These are phyloP conservation scores for Juglanconis oblonga DNA, from an alignment of 2,329 filamentous ascomycete genomes.

Conservation along the genomic window DNA sequence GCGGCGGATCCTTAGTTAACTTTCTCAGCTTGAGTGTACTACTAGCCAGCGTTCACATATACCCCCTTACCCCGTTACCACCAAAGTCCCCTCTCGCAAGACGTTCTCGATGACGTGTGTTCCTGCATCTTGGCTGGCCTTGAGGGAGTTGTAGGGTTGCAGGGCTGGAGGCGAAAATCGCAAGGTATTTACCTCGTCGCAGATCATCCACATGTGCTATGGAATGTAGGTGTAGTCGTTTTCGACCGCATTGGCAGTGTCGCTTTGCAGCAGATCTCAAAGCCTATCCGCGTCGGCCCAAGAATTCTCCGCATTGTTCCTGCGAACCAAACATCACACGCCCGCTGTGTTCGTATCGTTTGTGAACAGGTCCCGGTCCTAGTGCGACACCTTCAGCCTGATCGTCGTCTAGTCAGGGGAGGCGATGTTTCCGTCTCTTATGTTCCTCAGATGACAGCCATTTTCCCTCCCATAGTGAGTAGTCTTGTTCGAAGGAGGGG, in stretches of 20 bases:
- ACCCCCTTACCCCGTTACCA: not conserved
- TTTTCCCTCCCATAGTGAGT: not conserved
- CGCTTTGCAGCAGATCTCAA: too few relatives aligned
- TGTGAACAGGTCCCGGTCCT: not conserved
- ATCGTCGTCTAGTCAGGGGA: slow-evolving; percentile 8
- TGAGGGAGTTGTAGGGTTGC: too few relatives aligned
- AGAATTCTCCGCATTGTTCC: not conserved
- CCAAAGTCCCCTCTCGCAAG: not conserved
- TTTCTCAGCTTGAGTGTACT: not conserved
- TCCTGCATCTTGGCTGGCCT: too few relatives aligned
- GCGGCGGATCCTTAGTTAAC: not conserved
- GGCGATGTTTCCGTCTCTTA: not conserved
- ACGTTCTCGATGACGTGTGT: too few relatives aligned
- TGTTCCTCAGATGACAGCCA: slow-evolving; percentile 2
- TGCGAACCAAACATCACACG: not conserved
- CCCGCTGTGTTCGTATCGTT: not conserved
- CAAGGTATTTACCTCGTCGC: not conserved
- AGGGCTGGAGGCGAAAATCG: not conserved
- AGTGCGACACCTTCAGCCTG: slow-evolving; percentile 10
- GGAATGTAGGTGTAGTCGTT: too few relatives aligned
- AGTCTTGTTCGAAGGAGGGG: not conserved
- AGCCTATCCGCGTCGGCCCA: not conserved
- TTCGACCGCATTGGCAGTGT: too few relatives aligned
- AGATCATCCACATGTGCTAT: not conserved
- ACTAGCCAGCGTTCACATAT: not conserved